Base-by-base conservation (phyloP, 2,329 filamentous ascomycete genomes). In the Sclerotinia nivalis region DNA sequence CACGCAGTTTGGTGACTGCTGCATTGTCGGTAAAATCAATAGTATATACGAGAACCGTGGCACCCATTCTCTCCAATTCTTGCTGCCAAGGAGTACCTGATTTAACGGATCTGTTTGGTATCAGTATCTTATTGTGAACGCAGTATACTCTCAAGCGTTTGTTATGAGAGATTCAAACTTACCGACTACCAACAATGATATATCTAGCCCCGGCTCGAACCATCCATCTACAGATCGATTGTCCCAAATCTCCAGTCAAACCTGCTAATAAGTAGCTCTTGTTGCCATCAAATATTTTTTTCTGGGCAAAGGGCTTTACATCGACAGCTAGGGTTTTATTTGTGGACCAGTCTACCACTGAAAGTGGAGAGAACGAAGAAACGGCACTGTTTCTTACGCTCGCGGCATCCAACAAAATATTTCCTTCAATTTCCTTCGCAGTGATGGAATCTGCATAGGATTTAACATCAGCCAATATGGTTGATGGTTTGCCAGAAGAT, bases 141-240 rank as follows among this genome's bases (percentile, higher is more conserved):
- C 13, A 66, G 40, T 31, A n/a, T 28, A 7, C 22, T 15, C 37
- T 15, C 12, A 22, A 22, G 25, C 18, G 10, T 31, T 34, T 31
- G 10, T 8, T 7, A 59, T 43, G 10, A n/a, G 25, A 47, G 43
- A 20, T 9, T 49, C 4, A 49, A 31, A 66, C 64, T 56, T 66
- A 66, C 64, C 64, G 47, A 62, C 66, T 68, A n/a, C 43, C 49
- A 22, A 69, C 20, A 20, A 69, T 52, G 2, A 69, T 31, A 55
- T 65, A 54, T 15, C 77, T 72, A 0, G 81, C 83, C 0, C 82
- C 83, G 13, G 76, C 75, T 0, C 52, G 55, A 0, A 80, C 76
- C 82, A 84, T 83, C 80, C 80, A 84, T 47, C 77, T 64, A 55
- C 77, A 79, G 0, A 83, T 74, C 0, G 81, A 81, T 18, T 76